Conservation (phyloP, 345 rosid genomes). For the Zanthoxylum bungeanum region DNA sequence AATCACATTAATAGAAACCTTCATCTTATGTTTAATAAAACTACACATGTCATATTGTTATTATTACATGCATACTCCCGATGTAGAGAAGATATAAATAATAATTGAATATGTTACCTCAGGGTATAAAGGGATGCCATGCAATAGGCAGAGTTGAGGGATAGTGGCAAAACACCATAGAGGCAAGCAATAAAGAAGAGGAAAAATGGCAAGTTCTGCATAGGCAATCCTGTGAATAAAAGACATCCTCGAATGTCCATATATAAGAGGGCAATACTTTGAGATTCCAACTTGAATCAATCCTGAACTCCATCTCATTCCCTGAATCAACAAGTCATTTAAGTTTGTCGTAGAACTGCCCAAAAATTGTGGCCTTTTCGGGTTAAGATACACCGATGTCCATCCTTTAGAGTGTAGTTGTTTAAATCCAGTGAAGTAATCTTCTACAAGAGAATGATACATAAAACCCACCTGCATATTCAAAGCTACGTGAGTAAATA, state of each 20-base stretch:
- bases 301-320: conserved; percentile 41
- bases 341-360: conserved; percentile 28
- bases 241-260: conserved; percentile 31
- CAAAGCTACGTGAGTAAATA: background rate
- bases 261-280: conserved; percentile 37
- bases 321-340: conserved; percentile 23
- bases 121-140: conserved; percentile 39
- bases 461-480: conserved; percentile 35
- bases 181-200: conserved; percentile 24
- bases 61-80: too few relatives aligned
- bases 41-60: too few relatives aligned
- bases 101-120: conserved; percentile 26
- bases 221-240: conserved; percentile 27
- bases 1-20: background rate
- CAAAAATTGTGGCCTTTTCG: conserved; percentile 33
- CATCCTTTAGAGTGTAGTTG: conserved; percentile 34
- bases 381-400: conserved; percentile 33
- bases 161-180: conserved; percentile 31
- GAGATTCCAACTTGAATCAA: conserved; percentile 27
- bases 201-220: conserved; percentile 8
- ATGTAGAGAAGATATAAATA: background rate
- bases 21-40: too few relatives aligned
- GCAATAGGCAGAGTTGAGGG: conserved; percentile 41
- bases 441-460: conserved; percentile 40
- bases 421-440: conserved; percentile 33